phyloP scores from a whole-genome alignment of 495 filamentous ascomycete genomes.

The Cudoniella acicularis region DNA sequence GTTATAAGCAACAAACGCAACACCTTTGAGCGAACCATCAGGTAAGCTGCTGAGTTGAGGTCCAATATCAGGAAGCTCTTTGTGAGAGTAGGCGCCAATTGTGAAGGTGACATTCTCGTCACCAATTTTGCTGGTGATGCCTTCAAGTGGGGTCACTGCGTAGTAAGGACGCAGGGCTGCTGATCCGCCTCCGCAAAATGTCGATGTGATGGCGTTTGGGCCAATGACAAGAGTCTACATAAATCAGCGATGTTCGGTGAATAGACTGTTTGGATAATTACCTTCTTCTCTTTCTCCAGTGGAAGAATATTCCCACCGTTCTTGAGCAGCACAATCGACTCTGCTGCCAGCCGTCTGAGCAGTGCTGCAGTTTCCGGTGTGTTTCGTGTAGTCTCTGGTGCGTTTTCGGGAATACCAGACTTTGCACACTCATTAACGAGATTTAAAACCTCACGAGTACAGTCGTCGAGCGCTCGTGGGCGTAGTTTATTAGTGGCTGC shows the following conservation, averaged over 20 bases:
- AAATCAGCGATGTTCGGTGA: slow-evolving; percentile 21
- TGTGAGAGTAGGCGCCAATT: slow-evolving; percentile 57
- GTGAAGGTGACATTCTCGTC: slow-evolving; percentile 38
- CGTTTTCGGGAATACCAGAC: slow-evolving; percentile 50
- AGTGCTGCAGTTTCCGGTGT: slow-evolving; percentile 41
- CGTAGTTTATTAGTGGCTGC: slow-evolving; percentile 54
- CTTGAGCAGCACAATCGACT: slow-evolving; percentile 70
- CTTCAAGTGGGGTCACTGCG: slow-evolving; percentile 63
- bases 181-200: slow-evolving; percentile 68
- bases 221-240: slow-evolving; percentile 50
- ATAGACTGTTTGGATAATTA: slow-evolving; percentile 3
- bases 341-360: slow-evolving; percentile 62
- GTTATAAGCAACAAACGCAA: slow-evolving; percentile 58
- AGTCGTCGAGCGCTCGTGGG: slow-evolving; percentile 54
- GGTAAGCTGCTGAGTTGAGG: slow-evolving; percentile 33
- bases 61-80: slow-evolving; percentile 55
- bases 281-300: slow-evolving; percentile 58
- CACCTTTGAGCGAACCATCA: slow-evolving; percentile 48
- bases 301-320: slow-evolving; percentile 66
- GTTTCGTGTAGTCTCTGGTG: slow-evolving; percentile 36
- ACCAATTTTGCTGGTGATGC: slow-evolving; percentile 47
- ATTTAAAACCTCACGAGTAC: slow-evolving; percentile 60
- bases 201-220: slow-evolving; percentile 67
- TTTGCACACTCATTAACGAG: slow-evolving; percentile 54
- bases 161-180: slow-evolving; percentile 67